These are phyloP conservation scores for Yamadazyma endophytica DNA, from an alignment of 805 yeast species.

Conservation along the genomic window DNA sequence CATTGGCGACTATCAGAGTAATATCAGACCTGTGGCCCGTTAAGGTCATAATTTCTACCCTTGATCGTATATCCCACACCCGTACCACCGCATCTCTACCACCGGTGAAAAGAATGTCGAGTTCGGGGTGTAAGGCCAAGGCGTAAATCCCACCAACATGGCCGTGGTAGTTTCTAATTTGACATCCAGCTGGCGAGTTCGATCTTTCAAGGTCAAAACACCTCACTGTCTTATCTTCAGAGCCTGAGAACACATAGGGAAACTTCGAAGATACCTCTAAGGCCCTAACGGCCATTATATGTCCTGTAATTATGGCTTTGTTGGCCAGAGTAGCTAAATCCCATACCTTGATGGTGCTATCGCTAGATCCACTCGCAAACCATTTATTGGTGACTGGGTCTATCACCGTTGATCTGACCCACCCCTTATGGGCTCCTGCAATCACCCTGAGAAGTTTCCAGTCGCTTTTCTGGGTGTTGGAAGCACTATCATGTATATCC, in stretches of 20 bases:
- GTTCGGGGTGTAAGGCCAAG: slow-evolving; percentile 79
- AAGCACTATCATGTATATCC: no score
- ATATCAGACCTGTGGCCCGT: slow-evolving; percentile 80
- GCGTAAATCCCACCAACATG: slow-evolving; percentile 88
- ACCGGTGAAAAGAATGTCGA: slow-evolving; percentile 80
- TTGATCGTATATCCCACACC: slow-evolving; percentile 90
- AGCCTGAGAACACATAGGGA: slow-evolving; percentile 87
- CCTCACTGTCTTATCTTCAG: slow-evolving; percentile 88
- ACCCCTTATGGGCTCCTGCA: slow-evolving; percentile 83
- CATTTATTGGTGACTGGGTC: slow-evolving; percentile 82
- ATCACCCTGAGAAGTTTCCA: slow-evolving; percentile 65
- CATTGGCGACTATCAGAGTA: slow-evolving; percentile 61
- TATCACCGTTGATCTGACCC: slow-evolving; percentile 78
- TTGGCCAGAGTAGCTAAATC: slow-evolving; percentile 69
- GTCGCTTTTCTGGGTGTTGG: not conserved
- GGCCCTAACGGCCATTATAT: slow-evolving; percentile 82
- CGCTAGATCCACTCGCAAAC: slow-evolving; percentile 91
- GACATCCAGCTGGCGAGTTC: slow-evolving; percentile 46
- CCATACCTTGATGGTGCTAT: slow-evolving; percentile 88
- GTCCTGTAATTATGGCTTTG: slow-evolving; percentile 81
- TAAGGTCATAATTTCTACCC: slow-evolving; percentile 68
- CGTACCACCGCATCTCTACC: slow-evolving; percentile 84
- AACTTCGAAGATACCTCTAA: slow-evolving; percentile 66
- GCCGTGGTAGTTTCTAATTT: slow-evolving; percentile 85
- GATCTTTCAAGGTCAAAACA: slow-evolving; percentile 96